Base-by-base conservation (phyloP, 176 grass and related monocot species). In the Eragrostis curvula region DNA sequence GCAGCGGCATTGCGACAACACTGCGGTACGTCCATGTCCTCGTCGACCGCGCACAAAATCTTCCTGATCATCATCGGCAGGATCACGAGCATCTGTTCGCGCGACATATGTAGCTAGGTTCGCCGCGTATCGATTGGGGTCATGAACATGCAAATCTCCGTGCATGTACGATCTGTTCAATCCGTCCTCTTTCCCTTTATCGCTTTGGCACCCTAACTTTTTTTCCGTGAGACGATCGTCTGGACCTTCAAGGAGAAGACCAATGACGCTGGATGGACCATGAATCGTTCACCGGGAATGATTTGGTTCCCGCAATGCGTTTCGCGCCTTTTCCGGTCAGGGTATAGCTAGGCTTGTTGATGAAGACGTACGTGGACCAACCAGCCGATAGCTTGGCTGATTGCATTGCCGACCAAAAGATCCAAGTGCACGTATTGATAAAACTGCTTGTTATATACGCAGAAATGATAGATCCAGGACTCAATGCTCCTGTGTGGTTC, bases 61-160 rank as follows among this genome's bases (percentile, higher is more conserved):
- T 73, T 70, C 16, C 84, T 60, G 16, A 76, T 23, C 14, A 76
- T 23, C 14, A 6, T 56, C 52, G 52, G 52, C 52, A 56, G 17
- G 52, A 56, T 18, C 60, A 85, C 55, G 63, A 74, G 82, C 87
- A 79, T 88, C 81, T 12, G 68, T 88, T 84, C 79, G 12, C 18
- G 2, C 42, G 10, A 67, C 62, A 18, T n/a, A 39, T 10, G 20
- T 77, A n/a, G n/a, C n/a, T 40, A 29, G 14, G 21, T 45, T 36
- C 32, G 3, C 32, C 32, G 32, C 32, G 32, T 36, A 36, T 36
- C 1, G 5, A 7, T 45, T 1, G 9, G 43, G 43, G 9, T 7
- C 43, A 8, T 45, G 9, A 7, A 45, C 12, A 66, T 9, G 30
- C 68, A 74, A 45, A 58, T 85, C 77, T 70, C 82, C 55, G 45